These are phyloP conservation scores for Penicillium sp. DNA, from an alignment of 2,329 filamentous ascomycete species.

Conservation along the genomic window DNA sequence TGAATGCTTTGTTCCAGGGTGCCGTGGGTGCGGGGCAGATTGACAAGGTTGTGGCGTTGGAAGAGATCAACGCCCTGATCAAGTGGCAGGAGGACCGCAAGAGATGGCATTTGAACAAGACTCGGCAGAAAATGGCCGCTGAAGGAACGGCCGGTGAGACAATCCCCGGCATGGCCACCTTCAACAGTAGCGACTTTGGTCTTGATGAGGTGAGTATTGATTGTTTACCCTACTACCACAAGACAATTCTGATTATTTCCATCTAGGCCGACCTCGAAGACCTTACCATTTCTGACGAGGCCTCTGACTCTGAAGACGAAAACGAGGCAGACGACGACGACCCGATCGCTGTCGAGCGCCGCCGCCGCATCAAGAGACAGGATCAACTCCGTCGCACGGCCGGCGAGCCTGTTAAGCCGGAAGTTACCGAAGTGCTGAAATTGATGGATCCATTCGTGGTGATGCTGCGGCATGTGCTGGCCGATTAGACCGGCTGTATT, in stretches of 20 bases:
- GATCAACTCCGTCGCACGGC: constrained; percentile 78
- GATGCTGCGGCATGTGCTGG: constrained; percentile 80
- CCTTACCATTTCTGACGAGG: constrained; percentile 75
- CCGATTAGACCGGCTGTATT: constrained; percentile 55
- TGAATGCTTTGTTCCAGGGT: constrained; percentile 89
- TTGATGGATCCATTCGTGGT: constrained; percentile 76
- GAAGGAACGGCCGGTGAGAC: constrained; percentile 60
- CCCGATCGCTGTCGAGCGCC: constrained; percentile 83
- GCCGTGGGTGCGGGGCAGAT: constrained; percentile 68
- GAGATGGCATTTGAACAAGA: constrained; percentile 98
- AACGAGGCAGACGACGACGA: constrained; percentile 74
- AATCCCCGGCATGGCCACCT: constrained; percentile 58
- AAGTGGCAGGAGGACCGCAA: constrained; percentile 93
- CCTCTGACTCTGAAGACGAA: constrained; percentile 68
- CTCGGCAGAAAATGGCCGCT: constrained; percentile 96
- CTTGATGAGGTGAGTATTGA: constrained; percentile 66
- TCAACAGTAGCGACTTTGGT: constrained; percentile 85
- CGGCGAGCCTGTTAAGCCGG: constrained; percentile 81
- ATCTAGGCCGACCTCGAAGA: constrained; percentile 73
- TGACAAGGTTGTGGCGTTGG: constrained; percentile 70
- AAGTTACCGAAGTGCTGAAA: constrained; percentile 76
- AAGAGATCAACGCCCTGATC: constrained; percentile 83
- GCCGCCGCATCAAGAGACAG: constrained; percentile 72
- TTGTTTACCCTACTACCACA: background rate
- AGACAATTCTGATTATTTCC: constrained; percentile 15